Conservation (phyloP, 2,329 filamentous ascomycete genomes). For the Tetracladium maxilliforme region DNA sequence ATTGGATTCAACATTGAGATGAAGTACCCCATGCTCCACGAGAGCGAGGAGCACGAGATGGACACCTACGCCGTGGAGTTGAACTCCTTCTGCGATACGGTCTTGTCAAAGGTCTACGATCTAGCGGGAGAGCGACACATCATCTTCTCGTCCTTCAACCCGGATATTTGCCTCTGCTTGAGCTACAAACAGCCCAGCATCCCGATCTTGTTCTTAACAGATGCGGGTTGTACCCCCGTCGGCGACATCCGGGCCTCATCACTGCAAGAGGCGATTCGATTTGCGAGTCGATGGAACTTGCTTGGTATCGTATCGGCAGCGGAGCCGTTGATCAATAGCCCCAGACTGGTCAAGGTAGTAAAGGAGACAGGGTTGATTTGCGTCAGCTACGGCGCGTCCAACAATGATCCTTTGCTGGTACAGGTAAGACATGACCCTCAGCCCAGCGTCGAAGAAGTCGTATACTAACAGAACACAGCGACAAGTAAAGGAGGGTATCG, state of each 20-base stretch:
- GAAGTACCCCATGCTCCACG: constrained; percentile 97
- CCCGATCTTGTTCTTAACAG: constrained; percentile 85
- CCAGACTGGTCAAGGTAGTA: constrained; percentile 77
- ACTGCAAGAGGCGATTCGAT: constrained; percentile 88
- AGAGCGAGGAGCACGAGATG: constrained; percentile 92
- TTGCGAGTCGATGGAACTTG: constrained; percentile 88
- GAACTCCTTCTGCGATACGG: constrained; percentile 91
- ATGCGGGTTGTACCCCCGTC: constrained; percentile 67
- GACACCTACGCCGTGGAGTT: constrained; percentile 91
- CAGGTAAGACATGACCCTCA: constrained; percentile 42
- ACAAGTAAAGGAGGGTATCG: constrained; percentile 91
- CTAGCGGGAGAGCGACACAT: constrained; percentile 71
- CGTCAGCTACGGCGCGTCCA: constrained; percentile 81
- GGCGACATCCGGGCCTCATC: constrained; percentile 84
- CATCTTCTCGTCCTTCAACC: constrained; percentile 95
- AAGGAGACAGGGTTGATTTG: constrained; percentile 91
- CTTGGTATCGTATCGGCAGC: constrained; percentile 84
- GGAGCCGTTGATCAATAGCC: constrained; percentile 77
- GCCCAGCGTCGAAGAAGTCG: not conserved
- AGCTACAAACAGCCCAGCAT: constrained; percentile 97
- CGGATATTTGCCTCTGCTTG: constrained; percentile 84
- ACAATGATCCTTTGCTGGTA: constrained; percentile 78
- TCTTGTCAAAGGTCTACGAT: constrained; percentile 82
- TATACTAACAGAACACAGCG: constrained; percentile 6
- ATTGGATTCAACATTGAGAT: constrained; percentile 98